These are phyloP conservation scores for Paramyrothecium sp. DNA, from an alignment of 2,329 filamentous ascomycete species.

Conservation along the genomic window DNA sequence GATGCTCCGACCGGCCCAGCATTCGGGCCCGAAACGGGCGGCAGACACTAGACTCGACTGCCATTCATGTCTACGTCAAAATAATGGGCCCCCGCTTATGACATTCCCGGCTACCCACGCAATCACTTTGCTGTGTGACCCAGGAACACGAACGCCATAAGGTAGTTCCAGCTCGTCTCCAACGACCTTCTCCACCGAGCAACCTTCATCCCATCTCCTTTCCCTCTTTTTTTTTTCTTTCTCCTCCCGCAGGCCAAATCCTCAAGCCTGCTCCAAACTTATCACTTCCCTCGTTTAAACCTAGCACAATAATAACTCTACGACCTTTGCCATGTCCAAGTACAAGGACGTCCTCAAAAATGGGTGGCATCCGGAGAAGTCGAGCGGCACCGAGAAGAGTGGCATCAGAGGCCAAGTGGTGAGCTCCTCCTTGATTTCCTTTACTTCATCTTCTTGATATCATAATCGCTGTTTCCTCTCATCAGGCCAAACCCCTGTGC, in stretches of 20 bases:
- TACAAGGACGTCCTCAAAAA: slow-evolving; percentile 48
- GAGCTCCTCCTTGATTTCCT: slow-evolving; percentile 20
- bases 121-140: no score
- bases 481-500: neutral
- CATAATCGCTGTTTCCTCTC: neutral
- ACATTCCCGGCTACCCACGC: no score
- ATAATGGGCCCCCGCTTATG: no score
- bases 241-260: no score
- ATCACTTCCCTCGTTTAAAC: neutral
- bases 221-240: no score
- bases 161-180: neutral
- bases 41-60: no score
- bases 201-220: no score
- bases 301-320: neutral
- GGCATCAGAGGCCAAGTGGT: slow-evolving; percentile 41
- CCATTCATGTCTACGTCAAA: no score
- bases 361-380: slow-evolving; percentile 52
- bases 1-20: no score
- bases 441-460: slow-evolving; percentile 3
- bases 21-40: no score
- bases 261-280: neutral
- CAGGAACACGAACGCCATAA: neutral
- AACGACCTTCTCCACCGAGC: no score
- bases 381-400: slow-evolving; percentile 18
- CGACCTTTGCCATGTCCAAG: slow-evolving; percentile 35